These are phyloP conservation scores for Trichoderma virens DNA, from an alignment of 495 filamentous ascomycete genomes.

Conservation along the genomic window DNA sequence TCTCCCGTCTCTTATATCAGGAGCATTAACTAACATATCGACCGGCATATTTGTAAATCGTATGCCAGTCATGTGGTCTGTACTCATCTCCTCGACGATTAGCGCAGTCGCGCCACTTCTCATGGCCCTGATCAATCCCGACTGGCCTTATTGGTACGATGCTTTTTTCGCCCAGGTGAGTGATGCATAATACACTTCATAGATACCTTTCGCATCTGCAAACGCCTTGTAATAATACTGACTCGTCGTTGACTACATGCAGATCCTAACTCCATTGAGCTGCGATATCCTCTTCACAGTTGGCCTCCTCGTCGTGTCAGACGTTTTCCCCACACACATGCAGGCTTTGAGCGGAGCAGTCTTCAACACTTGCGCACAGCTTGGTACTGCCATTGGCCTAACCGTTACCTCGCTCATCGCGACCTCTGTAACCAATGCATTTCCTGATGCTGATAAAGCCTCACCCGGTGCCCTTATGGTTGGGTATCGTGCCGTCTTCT, in stretches of 20 bases:
- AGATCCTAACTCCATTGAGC: constrained; percentile 40
- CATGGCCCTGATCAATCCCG: constrained; percentile 33
- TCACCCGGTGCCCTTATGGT: constrained; percentile 38
- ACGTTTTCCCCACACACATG: constrained; percentile 47
- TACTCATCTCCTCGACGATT: constrained; percentile 35
- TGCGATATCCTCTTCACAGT: constrained; percentile 44
- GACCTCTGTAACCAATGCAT: constrained; percentile 32
- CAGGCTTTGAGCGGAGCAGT: constrained; percentile 58
- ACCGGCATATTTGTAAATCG: constrained; percentile 47
- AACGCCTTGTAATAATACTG: background rate
- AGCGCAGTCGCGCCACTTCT: constrained; percentile 42
- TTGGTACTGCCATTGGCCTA: constrained; percentile 52
- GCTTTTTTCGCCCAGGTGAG: constrained; percentile 30
- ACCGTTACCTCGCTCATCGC: constrained; percentile 51
- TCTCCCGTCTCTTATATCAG: constrained; percentile 46
- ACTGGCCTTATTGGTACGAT: constrained; percentile 46
- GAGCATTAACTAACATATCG: constrained; percentile 42
- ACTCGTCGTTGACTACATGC: background rate
- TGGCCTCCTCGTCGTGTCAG: constrained; percentile 50
- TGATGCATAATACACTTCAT: background rate
- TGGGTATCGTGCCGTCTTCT: constrained; percentile 55
- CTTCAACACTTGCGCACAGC: constrained; percentile 55
- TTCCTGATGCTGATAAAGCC: constrained; percentile 12
- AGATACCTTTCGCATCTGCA: background rate
- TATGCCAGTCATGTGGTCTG: constrained; percentile 40